Conservation (phyloP, 176 grass and related monocot genomes). For the Carex cristatella region DNA sequence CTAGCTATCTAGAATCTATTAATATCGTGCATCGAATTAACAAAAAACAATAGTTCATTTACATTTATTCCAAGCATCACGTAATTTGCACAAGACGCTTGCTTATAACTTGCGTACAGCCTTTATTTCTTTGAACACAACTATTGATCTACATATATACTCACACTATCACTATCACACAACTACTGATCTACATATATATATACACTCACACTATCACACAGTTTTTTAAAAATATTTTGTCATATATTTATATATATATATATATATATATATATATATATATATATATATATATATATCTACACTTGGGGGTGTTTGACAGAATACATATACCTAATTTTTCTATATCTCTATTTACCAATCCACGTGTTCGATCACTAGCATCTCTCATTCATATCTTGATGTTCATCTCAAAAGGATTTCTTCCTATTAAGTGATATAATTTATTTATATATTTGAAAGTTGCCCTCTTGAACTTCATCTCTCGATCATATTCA, state of each 20-base stretch:
- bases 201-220: background rate
- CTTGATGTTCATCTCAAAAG: background rate
- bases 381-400: background rate
- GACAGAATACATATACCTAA: background rate
- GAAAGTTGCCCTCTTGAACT: too few relatives aligned
- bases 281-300: background rate
- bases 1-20: too few relatives aligned
- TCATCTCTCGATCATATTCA: background rate
- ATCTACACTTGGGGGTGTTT: conserved; percentile 12
- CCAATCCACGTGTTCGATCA: background rate
- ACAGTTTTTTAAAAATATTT: background rate
- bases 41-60: background rate
- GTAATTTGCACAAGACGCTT: conserved; percentile 20
- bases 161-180: background rate
- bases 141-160: background rate
- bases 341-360: background rate
- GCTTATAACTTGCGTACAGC: background rate
- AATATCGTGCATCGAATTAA: background rate
- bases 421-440: background rate
- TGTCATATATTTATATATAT: background rate
- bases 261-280: background rate
- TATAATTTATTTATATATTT: background rate
- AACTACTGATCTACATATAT: background rate
- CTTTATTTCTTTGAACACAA: background rate
- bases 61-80: conserved; percentile 11